Conservation (phyloP, 148 eudicot species). For the Polygonum aviculare region DNA sequence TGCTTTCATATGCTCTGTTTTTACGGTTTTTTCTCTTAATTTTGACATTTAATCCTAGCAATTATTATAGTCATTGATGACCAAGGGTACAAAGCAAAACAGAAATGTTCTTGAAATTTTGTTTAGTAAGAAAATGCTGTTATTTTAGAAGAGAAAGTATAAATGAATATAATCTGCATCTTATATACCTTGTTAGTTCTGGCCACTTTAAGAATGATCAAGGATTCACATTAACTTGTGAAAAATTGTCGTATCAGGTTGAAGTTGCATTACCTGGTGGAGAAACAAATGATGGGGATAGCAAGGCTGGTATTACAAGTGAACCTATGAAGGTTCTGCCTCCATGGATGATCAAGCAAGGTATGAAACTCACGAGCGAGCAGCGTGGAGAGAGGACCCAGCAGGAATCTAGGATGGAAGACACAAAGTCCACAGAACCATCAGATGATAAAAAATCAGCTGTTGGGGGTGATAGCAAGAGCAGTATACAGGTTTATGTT, state of each 20-base stretch:
- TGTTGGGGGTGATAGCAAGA: constrained; percentile 37
- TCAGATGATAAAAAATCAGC: constrained; percentile 67
- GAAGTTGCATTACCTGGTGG: constrained; percentile 65
- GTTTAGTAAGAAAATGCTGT: neutral
- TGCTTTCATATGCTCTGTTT: neutral
- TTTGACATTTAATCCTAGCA: neutral
- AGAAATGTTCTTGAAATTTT: neutral
- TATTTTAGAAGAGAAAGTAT: neutral
- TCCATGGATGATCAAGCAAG: constrained; percentile 96
- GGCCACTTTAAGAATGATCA: neutral
- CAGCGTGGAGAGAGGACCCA: constrained; percentile 71
- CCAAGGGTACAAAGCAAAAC: neutral
- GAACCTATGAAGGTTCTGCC: constrained; percentile 74
- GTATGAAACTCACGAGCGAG: constrained; percentile 84
- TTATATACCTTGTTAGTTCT: neutral
- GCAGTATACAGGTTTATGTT: constrained; percentile 37
- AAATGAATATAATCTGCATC: neutral
- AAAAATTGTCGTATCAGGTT: constrained; percentile 31
- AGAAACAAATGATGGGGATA: constrained; percentile 48
- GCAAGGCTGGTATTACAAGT: constrained; percentile 35
- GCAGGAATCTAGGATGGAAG: constrained; percentile 56
- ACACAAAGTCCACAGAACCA: constrained; percentile 28
- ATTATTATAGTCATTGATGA: neutral
- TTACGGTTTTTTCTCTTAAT: neutral
- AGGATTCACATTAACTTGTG: neutral